These are phyloP conservation scores for Camellia lanceoleosa DNA, from an alignment of 148 eudicot genomes.

Conservation along the genomic window DNA sequence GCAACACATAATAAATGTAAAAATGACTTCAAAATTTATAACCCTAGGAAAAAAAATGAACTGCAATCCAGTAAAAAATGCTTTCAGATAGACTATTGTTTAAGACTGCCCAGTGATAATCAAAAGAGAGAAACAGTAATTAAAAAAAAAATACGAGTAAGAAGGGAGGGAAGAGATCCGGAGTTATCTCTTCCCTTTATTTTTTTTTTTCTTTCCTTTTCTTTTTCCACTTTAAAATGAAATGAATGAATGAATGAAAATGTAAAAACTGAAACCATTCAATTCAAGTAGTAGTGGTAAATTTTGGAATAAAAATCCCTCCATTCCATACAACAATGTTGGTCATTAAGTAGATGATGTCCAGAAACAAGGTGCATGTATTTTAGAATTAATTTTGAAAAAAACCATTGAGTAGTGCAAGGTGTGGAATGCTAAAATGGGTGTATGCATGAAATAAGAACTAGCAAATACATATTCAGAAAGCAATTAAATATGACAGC, in stretches of 20 bases:
- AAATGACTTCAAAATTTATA: not conserved
- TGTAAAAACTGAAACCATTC: not conserved
- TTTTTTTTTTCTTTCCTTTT: too few species aligned
- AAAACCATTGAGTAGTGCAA: not conserved
- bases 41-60: too few species aligned
- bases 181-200: not conserved
- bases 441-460: not conserved
- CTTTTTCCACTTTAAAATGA: not conserved
- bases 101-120: too few species aligned
- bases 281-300: not conserved
- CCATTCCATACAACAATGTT: too few species aligned
- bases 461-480: not conserved
- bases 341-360: not conserved
- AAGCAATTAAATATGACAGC: not conserved
- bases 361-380: not conserved
- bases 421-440: too few species aligned
- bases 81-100: too few species aligned
- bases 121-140: too few species aligned
- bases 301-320: not conserved
- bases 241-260: too few species aligned
- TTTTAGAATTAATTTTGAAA: not conserved
- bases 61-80: too few species aligned
- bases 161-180: not conserved
- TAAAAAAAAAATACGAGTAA: too few species aligned
- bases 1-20: conserved; percentile 13